Evolutionary conservation across 139 green algal species (phyloP).

Genomic region (Nannochloris sp.): DNA sequence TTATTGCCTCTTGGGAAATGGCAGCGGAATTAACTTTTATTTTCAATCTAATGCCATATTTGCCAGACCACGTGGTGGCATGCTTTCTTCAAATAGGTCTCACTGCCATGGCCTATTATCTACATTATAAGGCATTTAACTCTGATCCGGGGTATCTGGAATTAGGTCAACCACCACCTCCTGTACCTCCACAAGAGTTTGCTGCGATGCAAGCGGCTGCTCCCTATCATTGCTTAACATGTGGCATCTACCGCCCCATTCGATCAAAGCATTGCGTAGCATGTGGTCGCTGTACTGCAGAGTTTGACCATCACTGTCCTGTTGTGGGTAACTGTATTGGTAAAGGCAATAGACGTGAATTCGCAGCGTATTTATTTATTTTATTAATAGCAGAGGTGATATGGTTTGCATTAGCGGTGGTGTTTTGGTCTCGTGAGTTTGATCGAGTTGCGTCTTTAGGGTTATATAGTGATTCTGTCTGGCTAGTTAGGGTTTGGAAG

Average conservation of each 20-base stretch:
- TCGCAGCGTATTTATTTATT: constrained; percentile 27
- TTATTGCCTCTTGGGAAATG: constrained; percentile 16
- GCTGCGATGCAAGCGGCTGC: not conserved
- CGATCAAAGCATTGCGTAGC: constrained; percentile 44
- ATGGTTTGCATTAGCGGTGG: constrained; percentile 22
- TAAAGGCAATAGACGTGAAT: constrained; percentile 31
- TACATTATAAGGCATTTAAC: constrained; percentile 7
- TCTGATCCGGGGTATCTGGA: constrained; percentile 14
- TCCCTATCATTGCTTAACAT: constrained; percentile 33
- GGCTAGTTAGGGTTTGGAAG: not conserved
- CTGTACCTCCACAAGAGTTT: constrained; percentile 9
- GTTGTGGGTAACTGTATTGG: constrained; percentile 47
- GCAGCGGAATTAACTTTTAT: not conserved
- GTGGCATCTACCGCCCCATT: constrained; percentile 34
- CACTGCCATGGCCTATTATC: not conserved
- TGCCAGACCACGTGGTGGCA: not conserved
- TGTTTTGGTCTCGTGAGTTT: constrained; percentile 1
- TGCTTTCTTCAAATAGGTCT: not conserved
- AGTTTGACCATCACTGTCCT: constrained; percentile 60
- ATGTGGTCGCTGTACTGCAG: constrained; percentile 36
- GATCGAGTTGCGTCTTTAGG: too few species aligned
- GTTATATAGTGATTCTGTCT: not conserved
- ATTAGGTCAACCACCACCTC: not conserved
- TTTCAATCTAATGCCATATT: not conserved
- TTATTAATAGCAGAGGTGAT: constrained; percentile 32